Evolutionary conservation across 257 asterid species (phyloP).

Genomic region (Cynanchum wilfordii): DNA sequence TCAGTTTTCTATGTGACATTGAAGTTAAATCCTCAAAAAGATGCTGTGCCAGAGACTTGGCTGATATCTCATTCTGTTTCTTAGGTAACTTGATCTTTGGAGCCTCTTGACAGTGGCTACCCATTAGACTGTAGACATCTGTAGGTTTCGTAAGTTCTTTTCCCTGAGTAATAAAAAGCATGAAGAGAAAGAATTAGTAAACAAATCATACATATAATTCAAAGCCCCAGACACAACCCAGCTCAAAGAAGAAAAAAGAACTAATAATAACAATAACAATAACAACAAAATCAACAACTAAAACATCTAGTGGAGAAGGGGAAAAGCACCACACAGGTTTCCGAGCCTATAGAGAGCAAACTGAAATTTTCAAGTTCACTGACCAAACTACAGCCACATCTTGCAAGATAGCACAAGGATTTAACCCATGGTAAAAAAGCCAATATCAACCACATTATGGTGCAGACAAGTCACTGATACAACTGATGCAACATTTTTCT

Average conservation of each 20-base stretch:
- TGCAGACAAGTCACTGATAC: no score
- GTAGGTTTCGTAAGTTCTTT: slow-evolving; percentile 44
- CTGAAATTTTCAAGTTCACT: neutral
- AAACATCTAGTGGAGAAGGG: neutral
- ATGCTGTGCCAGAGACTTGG: slow-evolving; percentile 33
- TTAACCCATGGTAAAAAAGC: no score
- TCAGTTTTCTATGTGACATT: slow-evolving; percentile 17
- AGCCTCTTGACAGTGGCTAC: slow-evolving; percentile 25
- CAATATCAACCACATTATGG: no score
- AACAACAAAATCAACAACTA: neutral
- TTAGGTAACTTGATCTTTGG: slow-evolving; percentile 20
- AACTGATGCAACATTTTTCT: neutral
- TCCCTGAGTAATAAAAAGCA: slow-evolving; percentile 45
- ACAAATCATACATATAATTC: slow-evolving; percentile 11
- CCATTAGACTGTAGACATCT: slow-evolving; percentile 48
- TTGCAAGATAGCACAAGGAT: neutral
- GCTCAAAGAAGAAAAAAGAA: neutral
- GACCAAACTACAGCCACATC: neutral
- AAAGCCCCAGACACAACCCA: neutral
- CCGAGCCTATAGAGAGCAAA: neutral
- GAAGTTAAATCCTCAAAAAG: slow-evolving; percentile 27
- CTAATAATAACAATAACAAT: neutral
- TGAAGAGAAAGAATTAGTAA: neutral
- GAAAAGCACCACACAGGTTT: neutral
- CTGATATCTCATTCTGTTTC: slow-evolving; percentile 25